Evolutionary conservation across 2,329 filamentous ascomycete genomes (phyloP).

Genomic region (Hypoxylon sp.): DNA sequence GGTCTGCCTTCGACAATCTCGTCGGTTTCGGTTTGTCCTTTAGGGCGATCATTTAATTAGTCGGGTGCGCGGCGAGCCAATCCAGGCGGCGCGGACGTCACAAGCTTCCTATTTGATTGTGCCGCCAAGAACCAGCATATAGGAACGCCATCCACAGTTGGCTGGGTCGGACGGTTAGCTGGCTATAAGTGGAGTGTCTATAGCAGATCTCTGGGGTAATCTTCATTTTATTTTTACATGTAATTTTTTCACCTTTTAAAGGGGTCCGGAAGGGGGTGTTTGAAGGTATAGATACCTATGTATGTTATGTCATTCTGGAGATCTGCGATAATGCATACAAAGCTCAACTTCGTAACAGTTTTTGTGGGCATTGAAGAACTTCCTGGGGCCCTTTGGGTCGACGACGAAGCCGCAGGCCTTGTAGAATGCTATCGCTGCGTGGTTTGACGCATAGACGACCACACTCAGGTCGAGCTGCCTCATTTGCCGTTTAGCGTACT

Average conservation of each 20-base stretch:
- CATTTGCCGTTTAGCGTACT: conserved; percentile 45
- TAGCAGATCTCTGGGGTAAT: conserved; percentile 44
- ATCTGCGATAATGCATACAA: conserved; percentile 45
- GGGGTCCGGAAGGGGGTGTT: conserved; percentile 1
- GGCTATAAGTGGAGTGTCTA: conserved; percentile 28
- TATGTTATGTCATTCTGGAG: conserved; percentile 21
- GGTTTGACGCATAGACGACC: conserved; percentile 56
- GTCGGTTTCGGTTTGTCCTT: conserved; percentile 42
- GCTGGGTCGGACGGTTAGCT: conserved; percentile 35
- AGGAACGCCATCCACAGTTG: conserved; percentile 30
- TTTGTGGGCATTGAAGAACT: conserved; percentile 45
- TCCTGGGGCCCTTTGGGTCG: conserved; percentile 26
- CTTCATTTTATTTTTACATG: conserved; percentile 47
- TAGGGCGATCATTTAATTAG: conserved; percentile 41
- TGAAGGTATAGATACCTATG: background rate
- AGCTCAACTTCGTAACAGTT: conserved; percentile 40
- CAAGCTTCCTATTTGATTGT: conserved; percentile 50
- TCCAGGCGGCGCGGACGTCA: conserved; percentile 47
- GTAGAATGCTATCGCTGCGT: conserved; percentile 55
- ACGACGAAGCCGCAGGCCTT: conserved; percentile 55
- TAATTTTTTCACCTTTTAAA: conserved; percentile 33
- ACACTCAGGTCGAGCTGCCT: conserved; percentile 51
- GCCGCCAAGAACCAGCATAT: conserved; percentile 39
- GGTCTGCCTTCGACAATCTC: conserved; percentile 45
- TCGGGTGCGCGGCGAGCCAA: conserved; percentile 33